Conservation (phyloP, 352 stramenopile genomes). For the Globisporangium emineosum region DNA sequence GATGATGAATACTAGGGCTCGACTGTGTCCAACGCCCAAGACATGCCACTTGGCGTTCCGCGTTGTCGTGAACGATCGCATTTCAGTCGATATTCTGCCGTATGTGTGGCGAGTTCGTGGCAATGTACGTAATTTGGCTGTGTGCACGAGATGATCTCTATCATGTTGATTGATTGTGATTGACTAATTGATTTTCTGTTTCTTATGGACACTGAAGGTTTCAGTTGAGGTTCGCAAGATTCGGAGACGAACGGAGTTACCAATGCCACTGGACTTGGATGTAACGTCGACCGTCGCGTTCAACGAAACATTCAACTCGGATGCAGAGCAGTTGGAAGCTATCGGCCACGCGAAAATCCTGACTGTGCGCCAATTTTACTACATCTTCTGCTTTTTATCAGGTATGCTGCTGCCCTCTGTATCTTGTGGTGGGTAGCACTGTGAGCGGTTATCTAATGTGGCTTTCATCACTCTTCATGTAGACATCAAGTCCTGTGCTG, state of each 20-base stretch:
- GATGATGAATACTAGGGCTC: constrained; percentile 36
- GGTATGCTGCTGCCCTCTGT: constrained; percentile 18
- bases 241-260: constrained; percentile 40
- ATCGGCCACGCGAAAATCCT: constrained; percentile 68
- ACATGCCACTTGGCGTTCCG: constrained; percentile 74
- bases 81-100: constrained; percentile 60
- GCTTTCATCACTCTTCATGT: not conserved
- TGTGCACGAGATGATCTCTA: not conserved
- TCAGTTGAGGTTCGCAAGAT: constrained; percentile 73
- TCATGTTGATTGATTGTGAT: not conserved
- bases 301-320: constrained; percentile 22
- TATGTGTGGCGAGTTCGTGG: constrained; percentile 69
- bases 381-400: constrained; percentile 79
- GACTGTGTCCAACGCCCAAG: constrained; percentile 68
- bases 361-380: constrained; percentile 76
- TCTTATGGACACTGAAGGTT: constrained; percentile 18
- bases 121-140: constrained; percentile 36
- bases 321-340: constrained; percentile 24
- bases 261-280: constrained; percentile 13
- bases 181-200: not conserved
- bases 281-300: constrained; percentile 18
- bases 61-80: constrained; percentile 61
- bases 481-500: constrained; percentile 65
- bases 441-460: not conserved
- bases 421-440: not conserved